Percentiles rank a stretch among this genome's conserved stretches.
phyloP scores from a whole-genome alignment of 345 rosid species.

The Crucihimalaya himalaica region DNA sequence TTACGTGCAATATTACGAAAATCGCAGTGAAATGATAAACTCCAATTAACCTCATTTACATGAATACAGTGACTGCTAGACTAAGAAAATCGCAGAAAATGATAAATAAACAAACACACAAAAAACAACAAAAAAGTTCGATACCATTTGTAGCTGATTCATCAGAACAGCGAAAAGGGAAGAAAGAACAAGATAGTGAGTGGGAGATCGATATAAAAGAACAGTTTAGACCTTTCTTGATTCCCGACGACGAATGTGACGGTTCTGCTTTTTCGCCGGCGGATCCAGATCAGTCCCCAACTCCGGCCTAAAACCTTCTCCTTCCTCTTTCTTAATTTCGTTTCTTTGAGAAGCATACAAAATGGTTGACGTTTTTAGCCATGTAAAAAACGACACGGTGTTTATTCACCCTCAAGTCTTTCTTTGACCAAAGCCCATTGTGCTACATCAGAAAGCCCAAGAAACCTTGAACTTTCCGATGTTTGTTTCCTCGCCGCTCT shows the following conservation, averaged over 20 bases:
- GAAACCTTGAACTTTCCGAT: neutral
- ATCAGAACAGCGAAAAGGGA: neutral
- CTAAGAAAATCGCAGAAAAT: neutral
- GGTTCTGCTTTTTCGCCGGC: constrained; percentile 21
- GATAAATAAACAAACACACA: neutral
- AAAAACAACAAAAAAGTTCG: neutral
- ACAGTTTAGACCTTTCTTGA: neutral
- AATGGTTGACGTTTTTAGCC: constrained; percentile 26
- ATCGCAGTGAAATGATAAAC: no score
- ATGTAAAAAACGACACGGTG: constrained; percentile 11
- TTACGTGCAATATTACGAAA: constrained; percentile 18
- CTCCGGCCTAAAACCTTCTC: constrained; percentile 23
- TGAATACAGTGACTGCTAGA: neutral
- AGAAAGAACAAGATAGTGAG: constrained; percentile 5
- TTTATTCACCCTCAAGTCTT: neutral
- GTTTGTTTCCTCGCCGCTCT: constrained; percentile 22
- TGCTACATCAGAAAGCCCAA: constrained; percentile 14
- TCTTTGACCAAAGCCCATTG: constrained; percentile 6
- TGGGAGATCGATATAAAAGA: neutral
- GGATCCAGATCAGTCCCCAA: constrained; percentile 8
- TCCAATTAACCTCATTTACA: neutral
- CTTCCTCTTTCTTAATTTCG: neutral
- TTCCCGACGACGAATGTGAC: constrained; percentile 8
- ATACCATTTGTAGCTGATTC: neutral
- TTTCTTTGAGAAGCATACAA: neutral